Base-by-base conservation (phyloP, 805 yeast species). In the Ogataea haglerorum region DNA sequence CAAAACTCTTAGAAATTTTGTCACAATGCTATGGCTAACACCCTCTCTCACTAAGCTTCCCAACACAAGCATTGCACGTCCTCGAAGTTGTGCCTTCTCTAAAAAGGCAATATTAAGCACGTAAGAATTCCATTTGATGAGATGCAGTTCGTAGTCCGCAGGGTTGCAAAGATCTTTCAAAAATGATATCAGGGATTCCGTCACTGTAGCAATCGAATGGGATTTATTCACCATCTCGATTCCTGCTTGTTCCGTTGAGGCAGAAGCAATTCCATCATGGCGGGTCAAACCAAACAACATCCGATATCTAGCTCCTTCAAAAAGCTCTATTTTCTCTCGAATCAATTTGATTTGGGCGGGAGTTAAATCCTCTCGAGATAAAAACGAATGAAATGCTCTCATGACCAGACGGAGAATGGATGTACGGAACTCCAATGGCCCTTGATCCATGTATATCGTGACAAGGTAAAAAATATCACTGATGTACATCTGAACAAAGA, bases 391-490 rank as follows among this genome's bases (percentile, higher is more conserved):
- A 31, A 86, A 70, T 2, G 84, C 70, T 52, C 86, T 83, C 53
- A 80, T 69, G 14, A 82, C 59, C 30, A 86, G 60, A 45, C 77
- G 78, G 50, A 82, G 80, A 27, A 85, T 65, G 26, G 73, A 79
- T 13, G 62, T 59, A 40, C 95, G 78, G 46, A 87, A 70, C 24
- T 81, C 77, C 23, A 71, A 57, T 10, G 71, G 70, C 6, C 73
- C 70, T 41, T 67, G 63, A 53, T 75, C 80, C 58, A 77, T 73
- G 58, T 73, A 75, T 15, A 85, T 67, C 0, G 91, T 73, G 22
- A 83, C 73, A 45, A 86, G 68, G 52, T 78, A 80, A 42, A 85
- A 70, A 2, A 85, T 71, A 54, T 88, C 95, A 10, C 90, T 82
- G 47, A 87, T 61, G 56, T 72, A 84, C 62, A 76, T 66, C 44